A percentile compares a stretch with the other conserved stretches of the same genome.
These are phyloP conservation scores for Mycena sp. DNA, from an alignment of 1,284 basidiomycete species.

Conservation along the genomic window DNA sequence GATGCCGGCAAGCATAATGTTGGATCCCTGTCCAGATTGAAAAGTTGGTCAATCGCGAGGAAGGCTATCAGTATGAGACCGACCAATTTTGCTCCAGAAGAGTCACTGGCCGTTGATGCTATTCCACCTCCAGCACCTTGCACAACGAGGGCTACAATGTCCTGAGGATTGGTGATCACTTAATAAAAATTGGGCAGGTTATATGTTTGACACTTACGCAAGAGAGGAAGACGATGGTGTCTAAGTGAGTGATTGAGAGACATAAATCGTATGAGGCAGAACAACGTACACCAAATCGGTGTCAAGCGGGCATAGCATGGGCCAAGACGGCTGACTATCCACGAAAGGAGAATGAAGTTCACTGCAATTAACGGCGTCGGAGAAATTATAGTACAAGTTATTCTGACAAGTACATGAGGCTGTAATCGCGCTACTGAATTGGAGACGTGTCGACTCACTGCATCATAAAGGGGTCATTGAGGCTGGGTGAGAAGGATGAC, in stretches of 20 bases:
- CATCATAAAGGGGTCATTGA: conserved; percentile 5
- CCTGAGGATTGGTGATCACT: conserved; percentile 44
- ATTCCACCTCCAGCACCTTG: conserved; percentile 64
- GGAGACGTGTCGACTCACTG: conserved; percentile 3
- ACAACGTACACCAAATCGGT: conserved; percentile 36
- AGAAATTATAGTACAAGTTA: conserved; percentile 50
- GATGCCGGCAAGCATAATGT: conserved; percentile 11
- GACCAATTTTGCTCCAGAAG: conserved; percentile 1
- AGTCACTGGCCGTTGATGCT: conserved; percentile 46
- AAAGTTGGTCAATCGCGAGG: too few species aligned
- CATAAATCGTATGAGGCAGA: neutral
- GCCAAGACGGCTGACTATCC: conserved; percentile 52
- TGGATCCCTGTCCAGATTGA: neutral
- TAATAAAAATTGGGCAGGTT: too few species aligned
- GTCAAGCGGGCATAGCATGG: conserved; percentile 50
- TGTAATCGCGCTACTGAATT: neutral
- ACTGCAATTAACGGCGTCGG: conserved; percentile 60
- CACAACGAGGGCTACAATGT: conserved; percentile 59
- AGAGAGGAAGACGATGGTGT: conserved; percentile 49
- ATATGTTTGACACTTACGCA: conserved; percentile 41
- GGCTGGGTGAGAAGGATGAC: conserved; percentile 9
- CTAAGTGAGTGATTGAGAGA: conserved; percentile 30
- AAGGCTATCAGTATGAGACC: too few species aligned
- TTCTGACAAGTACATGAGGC: conserved; percentile 38
- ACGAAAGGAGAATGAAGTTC: conserved; percentile 58